A percentile compares a stretch with the other conserved stretches of the same genome.
These are phyloP conservation scores for Pseudomassariella vexata DNA, from an alignment of 2,329 filamentous ascomycete genomes.

Conservation along the genomic window DNA sequence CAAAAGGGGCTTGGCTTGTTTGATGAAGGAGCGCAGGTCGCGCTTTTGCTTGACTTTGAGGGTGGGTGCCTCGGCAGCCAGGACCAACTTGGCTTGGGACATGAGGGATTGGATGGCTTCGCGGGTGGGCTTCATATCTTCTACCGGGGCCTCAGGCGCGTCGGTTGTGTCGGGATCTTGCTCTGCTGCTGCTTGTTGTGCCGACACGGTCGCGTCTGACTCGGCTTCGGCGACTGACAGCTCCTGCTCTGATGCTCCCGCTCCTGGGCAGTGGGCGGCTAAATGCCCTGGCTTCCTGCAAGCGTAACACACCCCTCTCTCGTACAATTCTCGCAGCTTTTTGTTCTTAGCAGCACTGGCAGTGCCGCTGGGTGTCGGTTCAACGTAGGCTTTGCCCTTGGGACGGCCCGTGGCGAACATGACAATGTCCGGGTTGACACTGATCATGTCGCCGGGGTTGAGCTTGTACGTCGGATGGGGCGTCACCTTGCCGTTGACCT, in stretches of 20 bases:
- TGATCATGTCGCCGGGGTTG: constrained; percentile 97
- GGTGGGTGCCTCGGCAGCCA: constrained; percentile 43
- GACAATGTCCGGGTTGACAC: constrained; percentile 84
- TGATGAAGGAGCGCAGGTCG: constrained; percentile 66
- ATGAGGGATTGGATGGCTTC: constrained; percentile 44
- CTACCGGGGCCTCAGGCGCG: constrained; percentile 14
- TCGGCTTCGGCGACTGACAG: constrained; percentile 13
- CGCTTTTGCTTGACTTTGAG: constrained; percentile 69
- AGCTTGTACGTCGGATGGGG: constrained; percentile 84
- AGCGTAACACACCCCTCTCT: no score
- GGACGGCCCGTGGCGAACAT: constrained; percentile 78
- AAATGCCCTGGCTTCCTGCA: no score
- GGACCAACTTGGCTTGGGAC: constrained; percentile 52
- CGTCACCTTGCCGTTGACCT: constrained; percentile 97
- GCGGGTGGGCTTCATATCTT: constrained; percentile 23
- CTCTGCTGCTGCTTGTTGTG: constrained; percentile 22
- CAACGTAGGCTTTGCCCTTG: constrained; percentile 42
- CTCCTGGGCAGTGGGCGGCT: constrained; percentile 11
- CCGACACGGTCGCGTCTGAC: constrained; percentile 15
- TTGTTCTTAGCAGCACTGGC: constrained; percentile 14
- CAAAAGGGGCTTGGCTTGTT: constrained; percentile 58
- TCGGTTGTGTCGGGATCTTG: constrained; percentile 32
- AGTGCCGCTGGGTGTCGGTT: constrained; percentile 18
- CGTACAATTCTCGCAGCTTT: constrained; percentile 8
- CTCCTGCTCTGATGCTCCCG: constrained; percentile 20